phyloP scores from a whole-genome alignment of 176 grass and related monocot genomes.

The Paspalum vaginatum region DNA sequence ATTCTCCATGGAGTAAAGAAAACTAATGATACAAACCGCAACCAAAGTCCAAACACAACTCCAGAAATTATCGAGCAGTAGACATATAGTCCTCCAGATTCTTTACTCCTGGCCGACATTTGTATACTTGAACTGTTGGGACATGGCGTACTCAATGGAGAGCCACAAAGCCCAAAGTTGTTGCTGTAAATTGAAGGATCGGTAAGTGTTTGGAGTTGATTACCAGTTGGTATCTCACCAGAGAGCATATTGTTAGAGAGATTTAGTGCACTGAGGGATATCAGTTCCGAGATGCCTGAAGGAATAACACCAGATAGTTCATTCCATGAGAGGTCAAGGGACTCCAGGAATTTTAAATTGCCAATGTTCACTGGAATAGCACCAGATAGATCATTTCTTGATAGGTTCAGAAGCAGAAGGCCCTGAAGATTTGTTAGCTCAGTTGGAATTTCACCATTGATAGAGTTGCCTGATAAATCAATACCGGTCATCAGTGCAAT shows the following conservation, averaged over 20 bases:
- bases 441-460: neutral
- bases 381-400: slow-evolving; percentile 30
- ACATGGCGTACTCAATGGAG: slow-evolving; percentile 1
- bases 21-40: slow-evolving; percentile 36
- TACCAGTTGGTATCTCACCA: slow-evolving; percentile 41
- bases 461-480: slow-evolving; percentile 33
- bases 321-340: slow-evolving; percentile 47
- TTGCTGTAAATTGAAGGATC: slow-evolving; percentile 48
- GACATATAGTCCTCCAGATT: slow-evolving; percentile 15
- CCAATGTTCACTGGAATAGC: slow-evolving; percentile 19
- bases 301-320: slow-evolving; percentile 38
- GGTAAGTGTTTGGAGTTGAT: slow-evolving; percentile 41
- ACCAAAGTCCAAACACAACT: slow-evolving; percentile 26
- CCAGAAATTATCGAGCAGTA: slow-evolving; percentile 29
- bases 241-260: slow-evolving; percentile 29
- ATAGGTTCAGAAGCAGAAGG: slow-evolving; percentile 31
- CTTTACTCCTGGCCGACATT: neutral
- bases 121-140: neutral
- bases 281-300: slow-evolving; percentile 19
- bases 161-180: slow-evolving; percentile 36
- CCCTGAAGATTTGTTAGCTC: slow-evolving; percentile 27
- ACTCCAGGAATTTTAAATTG: slow-evolving; percentile 27
- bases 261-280: slow-evolving; percentile 31
- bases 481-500: slow-evolving; percentile 38
- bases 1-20: neutral